Base-by-base conservation (phyloP, 148 eudicot genomes). In the Camellia japonica region DNA sequence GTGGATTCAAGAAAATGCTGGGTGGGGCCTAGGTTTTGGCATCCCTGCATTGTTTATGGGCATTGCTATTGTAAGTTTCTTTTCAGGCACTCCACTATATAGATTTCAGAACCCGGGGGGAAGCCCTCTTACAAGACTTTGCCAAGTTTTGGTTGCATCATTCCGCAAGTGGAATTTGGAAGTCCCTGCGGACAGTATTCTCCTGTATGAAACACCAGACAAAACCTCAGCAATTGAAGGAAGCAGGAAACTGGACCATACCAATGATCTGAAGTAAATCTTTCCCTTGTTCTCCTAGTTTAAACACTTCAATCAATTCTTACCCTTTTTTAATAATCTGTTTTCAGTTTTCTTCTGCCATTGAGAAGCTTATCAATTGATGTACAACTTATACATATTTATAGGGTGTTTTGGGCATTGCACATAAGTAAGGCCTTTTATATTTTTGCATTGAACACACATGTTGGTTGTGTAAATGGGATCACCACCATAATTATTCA, bases 101-200 rank as follows among this genome's bases (percentile, higher is more conserved):
- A 87, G 90, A 80, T 87, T 85, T 83, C 90, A 87, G 80, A 87
- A 49, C 49, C 90, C 90, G 20, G 87, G 78, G 47, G 90, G 87
- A 66, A 87, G 90, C 84, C 87, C 87, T 4, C 71, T 87, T 49
- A 81, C 90, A 38, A 80, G 90, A 87, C 81, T 87, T 81, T 85
- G 86, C 78, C 90, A 87, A 71, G 90, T 85, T 85, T 13, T 83
- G 55, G 83, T 85, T 80, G 86, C 90, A 51, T 85, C 90, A 47
- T 83, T 83, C 58, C 82, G 81, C 7, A 87, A 87, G 81, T 81
- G 74, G 73, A 80, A 44, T 49, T 42, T 87, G 71, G 79, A 78
- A 58, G 81, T 79, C 54, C 90, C 90, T 14, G 15, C 66, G 23
- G 90, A 83, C 47, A 79, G 86, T 64, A 66, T 54, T 76, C 77